Conservation (phyloP, 2,329 filamentous ascomycete species). For the Colletotrichum tofieldiae region DNA sequence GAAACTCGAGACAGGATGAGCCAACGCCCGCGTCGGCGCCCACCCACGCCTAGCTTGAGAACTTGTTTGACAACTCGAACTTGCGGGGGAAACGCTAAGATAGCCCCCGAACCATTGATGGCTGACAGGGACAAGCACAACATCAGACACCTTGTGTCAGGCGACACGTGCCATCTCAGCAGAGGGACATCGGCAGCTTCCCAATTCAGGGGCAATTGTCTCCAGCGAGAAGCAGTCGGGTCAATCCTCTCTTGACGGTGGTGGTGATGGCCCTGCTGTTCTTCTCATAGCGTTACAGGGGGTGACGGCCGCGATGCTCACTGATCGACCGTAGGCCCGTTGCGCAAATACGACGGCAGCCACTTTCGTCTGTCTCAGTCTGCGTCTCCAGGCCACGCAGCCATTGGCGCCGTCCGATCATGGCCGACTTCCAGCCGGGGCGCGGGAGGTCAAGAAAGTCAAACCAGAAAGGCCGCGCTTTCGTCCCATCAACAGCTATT, state of each 20-base stretch:
- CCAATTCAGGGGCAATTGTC: slow-evolving; percentile 11
- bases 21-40: slow-evolving; percentile 16
- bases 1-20: slow-evolving; percentile 25
- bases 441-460: neutral
- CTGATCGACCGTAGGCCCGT: neutral
- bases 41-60: slow-evolving; percentile 24
- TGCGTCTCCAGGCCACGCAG: slow-evolving; percentile 12
- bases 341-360: neutral
- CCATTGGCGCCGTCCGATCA: slow-evolving; percentile 17
- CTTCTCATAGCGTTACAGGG: neutral
- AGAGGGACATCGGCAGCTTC: slow-evolving; percentile 3
- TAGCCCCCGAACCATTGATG: slow-evolving; percentile 25
- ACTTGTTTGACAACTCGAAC: slow-evolving; percentile 42
- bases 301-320: neutral
- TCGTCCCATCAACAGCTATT: slow-evolving; percentile 39
- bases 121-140: slow-evolving; percentile 41
- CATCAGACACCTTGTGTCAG: slow-evolving; percentile 34
- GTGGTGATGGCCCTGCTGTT: neutral
- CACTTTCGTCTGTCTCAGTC: slow-evolving; percentile 1
- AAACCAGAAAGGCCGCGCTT: slow-evolving; percentile 15
- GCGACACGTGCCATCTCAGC: slow-evolving; percentile 29
- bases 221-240: neutral
- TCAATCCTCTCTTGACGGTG: neutral
- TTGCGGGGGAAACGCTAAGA: slow-evolving; percentile 43
- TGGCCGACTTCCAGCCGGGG: slow-evolving; percentile 13